Evolutionary conservation across 2,329 filamentous ascomycete species (phyloP).

Genomic region (Cytospora piceicola): DNA sequence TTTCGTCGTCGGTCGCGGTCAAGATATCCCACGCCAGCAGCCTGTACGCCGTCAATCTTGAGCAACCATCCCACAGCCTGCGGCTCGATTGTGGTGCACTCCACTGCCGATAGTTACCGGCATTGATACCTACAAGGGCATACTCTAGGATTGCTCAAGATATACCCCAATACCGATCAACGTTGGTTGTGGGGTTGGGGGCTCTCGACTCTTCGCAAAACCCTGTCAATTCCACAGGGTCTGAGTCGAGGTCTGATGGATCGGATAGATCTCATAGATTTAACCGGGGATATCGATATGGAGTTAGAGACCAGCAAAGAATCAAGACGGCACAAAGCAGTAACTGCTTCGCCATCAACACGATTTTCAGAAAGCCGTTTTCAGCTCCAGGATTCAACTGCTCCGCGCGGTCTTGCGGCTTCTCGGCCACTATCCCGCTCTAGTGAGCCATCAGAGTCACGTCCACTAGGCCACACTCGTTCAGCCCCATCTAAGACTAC

Average conservation of each 20-base stretch:
- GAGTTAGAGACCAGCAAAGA: slow-evolving; percentile 15
- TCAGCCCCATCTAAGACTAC: slow-evolving; percentile 15
- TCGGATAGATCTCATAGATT: slow-evolving; percentile 25
- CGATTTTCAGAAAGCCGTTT: slow-evolving; percentile 27
- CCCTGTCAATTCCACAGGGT: not conserved
- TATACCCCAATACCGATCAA: not conserved
- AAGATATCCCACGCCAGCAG: not conserved
- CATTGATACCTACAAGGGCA: not conserved
- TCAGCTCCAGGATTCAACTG: slow-evolving; percentile 19
- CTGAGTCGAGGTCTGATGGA: not conserved
- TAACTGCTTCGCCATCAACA: slow-evolving; percentile 7
- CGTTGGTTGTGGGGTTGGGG: not conserved
- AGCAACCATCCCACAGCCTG: not conserved
- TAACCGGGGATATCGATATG: slow-evolving; percentile 20
- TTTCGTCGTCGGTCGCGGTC: not conserved
- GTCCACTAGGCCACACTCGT: slow-evolving; percentile 16
- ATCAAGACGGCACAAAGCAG: slow-evolving; percentile 1
- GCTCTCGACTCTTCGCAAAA: not conserved
- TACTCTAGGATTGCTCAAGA: not conserved
- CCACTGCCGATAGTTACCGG: not conserved
- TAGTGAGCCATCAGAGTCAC: slow-evolving; percentile 20
- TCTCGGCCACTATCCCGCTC: slow-evolving; percentile 18
- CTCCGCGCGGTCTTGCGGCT: slow-evolving; percentile 7
- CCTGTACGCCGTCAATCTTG: not conserved
- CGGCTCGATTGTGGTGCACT: not conserved